phyloP scores from a whole-genome alignment of 208 protist species.

The Lotmaria passim region DNA sequence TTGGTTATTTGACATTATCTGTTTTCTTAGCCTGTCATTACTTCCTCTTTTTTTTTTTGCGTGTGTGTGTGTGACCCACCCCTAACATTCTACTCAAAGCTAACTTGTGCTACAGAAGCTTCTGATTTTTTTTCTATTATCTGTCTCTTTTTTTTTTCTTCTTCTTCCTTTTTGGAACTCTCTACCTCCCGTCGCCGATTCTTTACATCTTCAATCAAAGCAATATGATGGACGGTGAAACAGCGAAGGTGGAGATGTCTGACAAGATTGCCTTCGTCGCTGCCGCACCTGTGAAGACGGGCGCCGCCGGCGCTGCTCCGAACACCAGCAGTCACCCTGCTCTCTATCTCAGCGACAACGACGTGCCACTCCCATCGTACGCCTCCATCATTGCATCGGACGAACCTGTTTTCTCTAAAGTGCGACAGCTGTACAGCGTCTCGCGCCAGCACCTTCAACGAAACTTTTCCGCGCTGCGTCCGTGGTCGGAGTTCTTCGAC shows the following conservation, averaged over 20 bases:
- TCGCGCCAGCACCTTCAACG: slow-evolving; percentile 36
- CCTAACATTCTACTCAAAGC: too few relatives aligned
- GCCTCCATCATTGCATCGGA: slow-evolving; percentile 39
- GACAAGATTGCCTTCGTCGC: slow-evolving; percentile 51
- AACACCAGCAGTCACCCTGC: not conserved
- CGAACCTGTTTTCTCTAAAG: slow-evolving; percentile 29
- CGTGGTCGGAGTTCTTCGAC: slow-evolving; percentile 90
- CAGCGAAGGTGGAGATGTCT: slow-evolving; percentile 23
- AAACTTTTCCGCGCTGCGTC: slow-evolving; percentile 55
- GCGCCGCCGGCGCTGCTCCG: slow-evolving; percentile 1
- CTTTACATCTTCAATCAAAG: not conserved
- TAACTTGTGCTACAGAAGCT: too few relatives aligned
- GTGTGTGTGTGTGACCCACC: not conserved
- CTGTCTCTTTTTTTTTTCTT: not conserved
- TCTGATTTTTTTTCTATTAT: slow-evolving; percentile 28
- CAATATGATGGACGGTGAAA: slow-evolving; percentile 15
- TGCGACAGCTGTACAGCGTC: slow-evolving; percentile 37
- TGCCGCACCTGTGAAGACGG: not conserved
- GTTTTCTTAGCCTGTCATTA: too few relatives aligned
- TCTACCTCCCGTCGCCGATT: not conserved
- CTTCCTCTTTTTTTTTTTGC: too few relatives aligned
- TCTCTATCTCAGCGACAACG: slow-evolving; percentile 5
- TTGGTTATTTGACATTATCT: too few relatives aligned
- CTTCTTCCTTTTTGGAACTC: not conserved
- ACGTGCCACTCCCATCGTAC: slow-evolving; percentile 39